Evolutionary conservation across 257 asterid genomes (phyloP).

Genomic region (Dorcoceras hygrometricum): DNA sequence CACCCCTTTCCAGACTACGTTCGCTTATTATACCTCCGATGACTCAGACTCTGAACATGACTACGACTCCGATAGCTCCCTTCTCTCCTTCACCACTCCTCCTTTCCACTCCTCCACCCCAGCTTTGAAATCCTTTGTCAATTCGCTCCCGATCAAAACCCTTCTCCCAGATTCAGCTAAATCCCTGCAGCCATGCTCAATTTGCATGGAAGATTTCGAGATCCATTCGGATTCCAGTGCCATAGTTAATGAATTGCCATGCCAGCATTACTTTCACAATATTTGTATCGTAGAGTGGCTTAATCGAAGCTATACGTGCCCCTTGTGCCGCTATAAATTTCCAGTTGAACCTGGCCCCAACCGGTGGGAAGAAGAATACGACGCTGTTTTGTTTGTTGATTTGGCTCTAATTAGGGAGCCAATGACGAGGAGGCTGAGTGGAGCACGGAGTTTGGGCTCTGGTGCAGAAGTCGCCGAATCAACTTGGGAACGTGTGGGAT

Average conservation of each 20-base stretch:
- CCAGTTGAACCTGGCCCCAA: too few species aligned
- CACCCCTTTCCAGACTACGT: not conserved
- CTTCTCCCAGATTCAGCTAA: conserved; percentile 27
- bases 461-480: too few species aligned
- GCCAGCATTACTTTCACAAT: too few species aligned
- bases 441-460: too few species aligned
- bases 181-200: conserved; percentile 38
- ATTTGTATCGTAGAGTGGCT: too few species aligned
- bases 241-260: conserved; percentile 31
- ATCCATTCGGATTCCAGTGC: conserved; percentile 16
- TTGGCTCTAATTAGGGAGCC: too few species aligned
- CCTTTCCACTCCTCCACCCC: conserved; percentile 17
- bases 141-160: conserved; percentile 33
- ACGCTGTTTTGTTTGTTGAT: too few species aligned
- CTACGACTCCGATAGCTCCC: conserved; percentile 20
- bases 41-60: conserved; percentile 21
- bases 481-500: too few species aligned
- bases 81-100: conserved; percentile 13
- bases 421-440: too few species aligned
- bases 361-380: too few species aligned
- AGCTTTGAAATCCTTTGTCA: conserved; percentile 34
- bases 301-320: too few species aligned
- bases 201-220: conserved; percentile 54
- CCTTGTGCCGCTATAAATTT: too few species aligned
- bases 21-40: conserved; percentile 12